A percentile compares a stretch with the other conserved stretches of the same genome.
phyloP scores from a whole-genome alignment of 257 asterid species.

The Coffea eugenioides region DNA sequence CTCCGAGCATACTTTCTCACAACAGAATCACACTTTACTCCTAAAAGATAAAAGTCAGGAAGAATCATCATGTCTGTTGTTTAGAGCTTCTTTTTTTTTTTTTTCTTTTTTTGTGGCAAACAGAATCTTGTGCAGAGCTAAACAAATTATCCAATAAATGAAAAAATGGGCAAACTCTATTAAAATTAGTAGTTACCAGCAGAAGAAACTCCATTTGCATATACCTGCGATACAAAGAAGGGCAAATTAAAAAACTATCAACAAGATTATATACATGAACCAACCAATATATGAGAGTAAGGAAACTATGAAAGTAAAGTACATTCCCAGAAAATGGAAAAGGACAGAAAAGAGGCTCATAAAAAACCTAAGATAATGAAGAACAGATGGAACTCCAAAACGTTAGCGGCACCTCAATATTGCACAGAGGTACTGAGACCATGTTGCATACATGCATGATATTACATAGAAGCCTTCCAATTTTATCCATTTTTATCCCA shows the following conservation, averaged over 20 bases:
- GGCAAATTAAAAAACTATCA: slow-evolving; percentile 26
- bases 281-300: not conserved
- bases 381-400: not conserved
- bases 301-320: not conserved
- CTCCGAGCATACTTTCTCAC: slow-evolving; percentile 39
- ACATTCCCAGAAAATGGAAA: not conserved
- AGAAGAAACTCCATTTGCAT: slow-evolving; percentile 49
- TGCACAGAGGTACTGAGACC: not conserved
- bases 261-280: slow-evolving; percentile 9
- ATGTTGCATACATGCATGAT: not conserved
- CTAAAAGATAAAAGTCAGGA: slow-evolving; percentile 38
- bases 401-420: not conserved
- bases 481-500: not conserved
- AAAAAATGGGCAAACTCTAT: slow-evolving; percentile 15
- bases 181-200: slow-evolving; percentile 40
- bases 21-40: slow-evolving; percentile 35
- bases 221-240: slow-evolving; percentile 41
- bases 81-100: too few species aligned
- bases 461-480: not conserved
- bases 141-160: not conserved
- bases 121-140: not conserved
- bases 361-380: not conserved
- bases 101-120: too few species aligned
- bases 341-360: not conserved
- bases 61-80: slow-evolving; percentile 1